Evolutionary conservation across 2,329 filamentous ascomycete species (phyloP).

Genomic region (Colletotrichum liaoningense): DNA sequence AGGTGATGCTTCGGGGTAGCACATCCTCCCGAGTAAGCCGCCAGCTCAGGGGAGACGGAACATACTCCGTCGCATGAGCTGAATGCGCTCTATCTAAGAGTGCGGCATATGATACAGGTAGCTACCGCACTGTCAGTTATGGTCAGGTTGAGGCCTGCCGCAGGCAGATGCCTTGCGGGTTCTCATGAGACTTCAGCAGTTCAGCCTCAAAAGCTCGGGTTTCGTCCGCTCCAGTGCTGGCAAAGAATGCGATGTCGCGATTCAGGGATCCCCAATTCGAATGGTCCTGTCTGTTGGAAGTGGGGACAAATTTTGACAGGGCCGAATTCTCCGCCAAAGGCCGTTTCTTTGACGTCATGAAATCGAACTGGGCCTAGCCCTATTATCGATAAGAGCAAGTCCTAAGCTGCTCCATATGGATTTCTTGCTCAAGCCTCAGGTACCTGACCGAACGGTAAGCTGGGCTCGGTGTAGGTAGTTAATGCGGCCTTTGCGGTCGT

Average conservation of each 20-base stretch:
- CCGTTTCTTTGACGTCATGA: conserved; percentile 19
- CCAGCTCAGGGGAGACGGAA: conserved; percentile 7
- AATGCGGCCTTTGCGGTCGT: neutral
- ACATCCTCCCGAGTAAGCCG: neutral
- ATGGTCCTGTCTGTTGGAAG: neutral
- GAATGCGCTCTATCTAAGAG: neutral
- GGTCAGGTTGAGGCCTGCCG: neutral
- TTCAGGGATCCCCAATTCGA: neutral
- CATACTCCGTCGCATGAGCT: conserved; percentile 1
- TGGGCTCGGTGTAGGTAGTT: no score
- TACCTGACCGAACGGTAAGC: no score
- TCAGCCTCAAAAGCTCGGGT: neutral
- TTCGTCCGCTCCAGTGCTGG: neutral
- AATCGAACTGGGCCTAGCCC: neutral
- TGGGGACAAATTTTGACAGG: neutral
- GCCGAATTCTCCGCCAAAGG: conserved; percentile 6
- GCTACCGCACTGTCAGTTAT: neutral
- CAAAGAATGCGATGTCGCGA: neutral
- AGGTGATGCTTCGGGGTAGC: neutral
- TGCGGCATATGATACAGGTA: no score
- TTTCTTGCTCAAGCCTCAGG: no score
- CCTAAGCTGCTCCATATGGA: no score
- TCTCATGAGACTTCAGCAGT: neutral
- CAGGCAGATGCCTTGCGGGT: neutral
- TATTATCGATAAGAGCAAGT: neutral